phyloP scores from a whole-genome alignment of 2,329 filamentous ascomycete species.

The Talaromyces sp. region DNA sequence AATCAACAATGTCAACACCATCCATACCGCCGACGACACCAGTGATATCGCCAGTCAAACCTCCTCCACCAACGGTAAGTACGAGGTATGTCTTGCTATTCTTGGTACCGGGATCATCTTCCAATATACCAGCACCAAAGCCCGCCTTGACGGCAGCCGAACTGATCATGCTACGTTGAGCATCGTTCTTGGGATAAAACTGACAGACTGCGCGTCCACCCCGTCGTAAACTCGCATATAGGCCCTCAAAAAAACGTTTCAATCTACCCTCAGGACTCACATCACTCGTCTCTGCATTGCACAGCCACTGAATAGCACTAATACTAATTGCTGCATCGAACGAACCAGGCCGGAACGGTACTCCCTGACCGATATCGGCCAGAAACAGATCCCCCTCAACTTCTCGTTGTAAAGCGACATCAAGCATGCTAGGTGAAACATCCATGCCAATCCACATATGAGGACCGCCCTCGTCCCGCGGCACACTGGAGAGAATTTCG shows the following conservation, averaged over 20 bases:
- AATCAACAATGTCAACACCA: conserved; percentile 76
- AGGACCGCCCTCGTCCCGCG: conserved; percentile 70
- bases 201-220: conserved; percentile 92
- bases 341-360: conserved; percentile 85
- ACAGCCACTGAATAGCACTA: conserved; percentile 96
- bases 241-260: conserved; percentile 82
- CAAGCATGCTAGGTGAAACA: conserved; percentile 93
- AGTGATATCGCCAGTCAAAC: conserved; percentile 70
- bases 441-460: conserved; percentile 99
- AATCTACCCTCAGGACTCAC: conserved; percentile 76
- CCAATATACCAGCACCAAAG: conserved; percentile 89
- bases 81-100: conserved; percentile 96
- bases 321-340: conserved; percentile 97
- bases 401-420: conserved; percentile 84
- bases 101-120: conserved; percentile 95
- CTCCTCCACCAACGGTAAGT: conserved; percentile 77
- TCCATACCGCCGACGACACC: conserved; percentile 87
- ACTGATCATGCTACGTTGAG: conserved; percentile 88
- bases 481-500: conserved; percentile 78
- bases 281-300: conserved; percentile 87
- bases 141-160: conserved; percentile 87
- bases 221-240: conserved; percentile 78
- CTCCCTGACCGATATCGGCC: conserved; percentile 90
- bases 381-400: conserved; percentile 92
- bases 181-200: conserved; percentile 96